Evolutionary conservation across 805 yeast genomes (phyloP).

Genomic region (Millerozyma acaciae): DNA sequence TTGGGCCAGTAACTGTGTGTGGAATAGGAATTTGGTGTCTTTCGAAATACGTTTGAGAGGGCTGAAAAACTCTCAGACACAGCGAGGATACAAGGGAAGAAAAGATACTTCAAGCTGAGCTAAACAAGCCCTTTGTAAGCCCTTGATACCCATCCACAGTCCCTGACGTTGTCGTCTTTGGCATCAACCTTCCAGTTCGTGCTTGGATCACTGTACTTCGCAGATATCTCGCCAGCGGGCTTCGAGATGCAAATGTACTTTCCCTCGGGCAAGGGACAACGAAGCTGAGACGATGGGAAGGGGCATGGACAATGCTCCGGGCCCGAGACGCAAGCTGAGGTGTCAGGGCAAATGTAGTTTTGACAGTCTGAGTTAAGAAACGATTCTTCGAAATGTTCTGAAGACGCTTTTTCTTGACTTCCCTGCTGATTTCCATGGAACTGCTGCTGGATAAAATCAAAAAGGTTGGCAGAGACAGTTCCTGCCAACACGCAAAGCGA

Average conservation of each 20-base stretch:
- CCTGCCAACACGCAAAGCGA: slow-evolving; percentile 5
- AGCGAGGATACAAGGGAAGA: too few species aligned
- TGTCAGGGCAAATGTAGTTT: slow-evolving; percentile 76
- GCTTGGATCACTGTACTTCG: slow-evolving; percentile 34
- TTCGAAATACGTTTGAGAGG: too few species aligned
- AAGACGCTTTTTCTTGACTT: slow-evolving; percentile 22
- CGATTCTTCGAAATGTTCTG: slow-evolving; percentile 32
- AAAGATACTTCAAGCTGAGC: too few species aligned
- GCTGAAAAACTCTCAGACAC: too few species aligned
- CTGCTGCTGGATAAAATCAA: slow-evolving; percentile 31
- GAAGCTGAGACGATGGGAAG: slow-evolving; percentile 77
- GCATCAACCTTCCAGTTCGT: slow-evolving; percentile 49
- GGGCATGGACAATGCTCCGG: slow-evolving; percentile 86
- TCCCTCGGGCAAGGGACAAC: slow-evolving; percentile 71
- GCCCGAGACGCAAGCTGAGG: slow-evolving; percentile 67
- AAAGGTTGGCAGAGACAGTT: slow-evolving; percentile 26
- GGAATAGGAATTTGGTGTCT: too few species aligned
- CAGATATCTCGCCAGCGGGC: slow-evolving; percentile 47
- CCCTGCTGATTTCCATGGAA: slow-evolving; percentile 21
- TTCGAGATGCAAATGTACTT: slow-evolving; percentile 79
- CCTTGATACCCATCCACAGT: slow-evolving; percentile 80
- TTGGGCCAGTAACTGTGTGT: too few species aligned
- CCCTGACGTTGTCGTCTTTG: slow-evolving; percentile 52
- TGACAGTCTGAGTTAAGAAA: slow-evolving; percentile 48
- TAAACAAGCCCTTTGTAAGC: slow-evolving; percentile 54